These are phyloP conservation scores for Leccinum barrowsii DNA, from an alignment of 768 basidiomycete species.

Conservation along the genomic window DNA sequence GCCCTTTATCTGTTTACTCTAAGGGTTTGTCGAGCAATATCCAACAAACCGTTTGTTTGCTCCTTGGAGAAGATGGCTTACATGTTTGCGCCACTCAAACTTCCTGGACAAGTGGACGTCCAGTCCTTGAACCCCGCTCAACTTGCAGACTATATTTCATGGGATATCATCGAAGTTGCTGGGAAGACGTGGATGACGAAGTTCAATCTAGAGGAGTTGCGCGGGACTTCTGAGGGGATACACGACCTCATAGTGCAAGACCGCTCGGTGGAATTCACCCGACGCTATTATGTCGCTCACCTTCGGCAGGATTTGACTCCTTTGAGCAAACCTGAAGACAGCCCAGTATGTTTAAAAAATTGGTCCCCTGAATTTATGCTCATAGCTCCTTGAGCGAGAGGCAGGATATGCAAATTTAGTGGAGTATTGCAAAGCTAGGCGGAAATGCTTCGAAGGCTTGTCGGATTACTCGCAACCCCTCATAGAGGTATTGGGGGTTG, in stretches of 20 bases:
- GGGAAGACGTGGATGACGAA: constrained; percentile 50
- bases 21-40: constrained; percentile 55
- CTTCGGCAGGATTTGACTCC: constrained; percentile 70
- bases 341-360: constrained; percentile 45
- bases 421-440: constrained; percentile 60
- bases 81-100: constrained; percentile 61
- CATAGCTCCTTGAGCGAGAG: constrained; percentile 48
- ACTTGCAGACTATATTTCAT: constrained; percentile 51
- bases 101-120: constrained; percentile 28
- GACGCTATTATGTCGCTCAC: constrained; percentile 56
- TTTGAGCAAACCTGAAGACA: constrained; percentile 63
- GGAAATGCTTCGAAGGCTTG: constrained; percentile 61
- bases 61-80: constrained; percentile 52
- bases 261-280: constrained; percentile 69
- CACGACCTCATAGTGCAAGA: constrained; percentile 73
- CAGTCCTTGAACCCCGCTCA: constrained; percentile 19
- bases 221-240: constrained; percentile 34
- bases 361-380: not conserved
- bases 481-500: constrained; percentile 59
- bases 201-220: constrained; percentile 39
- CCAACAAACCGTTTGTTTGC: constrained; percentile 69
- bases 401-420: constrained; percentile 55
- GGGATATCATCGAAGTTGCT: constrained; percentile 56
- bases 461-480: constrained; percentile 65
- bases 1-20: constrained; percentile 60